A percentile compares a stretch with the other conserved stretches of the same genome.
These are phyloP conservation scores for Mortierella hygrophila DNA, from an alignment of 192 early-diverging fungal species.

Conservation along the genomic window DNA sequence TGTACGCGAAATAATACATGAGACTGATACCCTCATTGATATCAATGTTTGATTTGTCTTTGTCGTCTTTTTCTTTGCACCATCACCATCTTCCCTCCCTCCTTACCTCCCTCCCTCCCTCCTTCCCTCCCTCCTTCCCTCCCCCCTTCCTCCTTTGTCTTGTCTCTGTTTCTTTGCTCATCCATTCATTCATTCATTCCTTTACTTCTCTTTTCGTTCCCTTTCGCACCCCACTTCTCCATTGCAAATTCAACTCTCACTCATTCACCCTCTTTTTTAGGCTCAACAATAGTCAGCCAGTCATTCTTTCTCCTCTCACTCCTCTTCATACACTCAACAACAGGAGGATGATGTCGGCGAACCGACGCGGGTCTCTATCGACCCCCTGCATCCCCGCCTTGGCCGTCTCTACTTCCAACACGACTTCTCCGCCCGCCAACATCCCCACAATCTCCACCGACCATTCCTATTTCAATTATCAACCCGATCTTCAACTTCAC, in stretches of 20 bases:
- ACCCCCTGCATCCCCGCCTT: background rate
- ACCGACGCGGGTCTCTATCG: background rate
- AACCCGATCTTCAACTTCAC: background rate
- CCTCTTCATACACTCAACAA: background rate
- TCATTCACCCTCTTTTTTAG: background rate
- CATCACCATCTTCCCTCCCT: too few relatives aligned
- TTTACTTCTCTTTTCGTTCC: too few relatives aligned
- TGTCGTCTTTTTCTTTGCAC: background rate
- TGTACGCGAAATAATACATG: too few relatives aligned
- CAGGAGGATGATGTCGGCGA: background rate
- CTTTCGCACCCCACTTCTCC: too few relatives aligned
- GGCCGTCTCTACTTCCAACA: background rate
- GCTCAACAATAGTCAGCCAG: too few relatives aligned
- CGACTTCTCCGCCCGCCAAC: background rate
- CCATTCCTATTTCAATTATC: background rate
- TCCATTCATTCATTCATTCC: too few relatives aligned
- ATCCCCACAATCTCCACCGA: background rate
- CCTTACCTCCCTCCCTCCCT: too few relatives aligned
- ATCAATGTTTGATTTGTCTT: background rate
- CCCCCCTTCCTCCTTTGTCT: too few relatives aligned
- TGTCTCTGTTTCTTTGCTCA: too few relatives aligned
- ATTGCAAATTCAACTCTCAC: too few relatives aligned
- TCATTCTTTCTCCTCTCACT: background rate
- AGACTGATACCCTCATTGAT: background rate
- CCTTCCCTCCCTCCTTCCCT: too few relatives aligned